Percentiles rank a stretch among this genome's conserved stretches.
Evolutionary conservation across 495 filamentous ascomycete genomes (phyloP).

Genomic region (Hyaloscypha variabilis): DNA sequence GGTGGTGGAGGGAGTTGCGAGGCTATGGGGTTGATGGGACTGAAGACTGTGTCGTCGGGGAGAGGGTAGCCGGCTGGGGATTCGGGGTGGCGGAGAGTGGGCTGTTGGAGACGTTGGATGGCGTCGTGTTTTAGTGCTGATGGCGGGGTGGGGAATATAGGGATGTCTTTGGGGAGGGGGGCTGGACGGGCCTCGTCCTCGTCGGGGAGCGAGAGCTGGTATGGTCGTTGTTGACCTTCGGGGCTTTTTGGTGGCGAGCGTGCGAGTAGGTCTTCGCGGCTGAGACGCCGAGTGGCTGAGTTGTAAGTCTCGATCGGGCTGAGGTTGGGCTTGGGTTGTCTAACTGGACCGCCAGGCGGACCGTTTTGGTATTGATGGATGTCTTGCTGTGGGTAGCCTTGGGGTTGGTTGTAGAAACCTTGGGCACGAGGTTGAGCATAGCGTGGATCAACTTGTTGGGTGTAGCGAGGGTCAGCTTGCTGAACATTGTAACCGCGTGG

Average conservation of each 20-base stretch:
- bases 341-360: background rate
- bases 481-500: conserved; percentile 28
- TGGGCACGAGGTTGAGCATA: background rate
- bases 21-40: conserved; percentile 20
- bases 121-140: conserved; percentile 10
- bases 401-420: conserved; percentile 2
- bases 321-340: conserved; percentile 8
- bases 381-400: background rate
- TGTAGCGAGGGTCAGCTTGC: conserved; percentile 10
- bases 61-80: conserved; percentile 27
- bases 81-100: conserved; percentile 26
- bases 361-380: background rate
- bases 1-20: conserved; percentile 26
- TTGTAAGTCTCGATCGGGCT: conserved; percentile 15
- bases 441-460: conserved; percentile 3
- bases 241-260: conserved; percentile 28
- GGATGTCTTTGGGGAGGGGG: conserved; percentile 13
- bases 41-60: conserved; percentile 24
- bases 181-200: conserved; percentile 21
- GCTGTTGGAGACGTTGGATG: conserved; percentile 25
- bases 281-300: conserved; percentile 9
- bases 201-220: conserved; percentile 30
- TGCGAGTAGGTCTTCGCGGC: conserved; percentile 28
- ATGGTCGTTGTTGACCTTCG: conserved; percentile 31
- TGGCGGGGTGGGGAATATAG: background rate